Conservation (phyloP, 164 flowering plant genomes). For the Umbilicus rupestris region DNA sequence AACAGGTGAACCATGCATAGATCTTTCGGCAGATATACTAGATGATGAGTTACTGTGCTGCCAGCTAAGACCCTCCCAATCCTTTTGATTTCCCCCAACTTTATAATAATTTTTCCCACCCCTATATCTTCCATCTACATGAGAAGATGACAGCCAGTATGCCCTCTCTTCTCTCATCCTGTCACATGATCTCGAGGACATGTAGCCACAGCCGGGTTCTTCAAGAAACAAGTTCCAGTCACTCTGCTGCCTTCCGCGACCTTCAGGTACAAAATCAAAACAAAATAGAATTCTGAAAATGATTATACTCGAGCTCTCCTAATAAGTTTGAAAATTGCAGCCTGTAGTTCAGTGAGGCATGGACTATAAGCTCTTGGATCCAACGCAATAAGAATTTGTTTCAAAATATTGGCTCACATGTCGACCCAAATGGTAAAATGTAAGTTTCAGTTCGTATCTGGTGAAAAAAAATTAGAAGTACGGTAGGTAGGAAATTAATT, state of each 20-base stretch:
- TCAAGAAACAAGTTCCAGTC: constrained; percentile 54
- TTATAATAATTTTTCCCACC: constrained; percentile 42
- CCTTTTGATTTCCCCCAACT: constrained; percentile 34
- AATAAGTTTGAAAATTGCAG: not conserved
- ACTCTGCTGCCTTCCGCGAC: constrained; percentile 72
- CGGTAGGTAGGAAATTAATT: no score
- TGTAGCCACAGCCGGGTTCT: constrained; percentile 44
- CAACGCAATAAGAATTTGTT: no score
- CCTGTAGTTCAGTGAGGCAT: not conserved
- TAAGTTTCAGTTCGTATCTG: no score
- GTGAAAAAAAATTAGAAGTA: no score
- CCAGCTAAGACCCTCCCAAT: constrained; percentile 33
- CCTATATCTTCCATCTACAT: constrained; percentile 44
- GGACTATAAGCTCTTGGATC: no score
- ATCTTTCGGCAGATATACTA: not conserved
- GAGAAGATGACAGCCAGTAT: constrained; percentile 24
- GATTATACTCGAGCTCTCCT: constrained; percentile 9
- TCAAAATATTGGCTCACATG: not conserved
- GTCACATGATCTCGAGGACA: constrained; percentile 39
- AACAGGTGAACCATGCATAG: not conserved
- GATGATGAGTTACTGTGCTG: not conserved
- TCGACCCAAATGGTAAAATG: not conserved
- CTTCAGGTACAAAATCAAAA: constrained; percentile 41
- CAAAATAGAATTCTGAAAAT: constrained; percentile 14
- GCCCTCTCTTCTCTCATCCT: constrained; percentile 51